phyloP scores from a whole-genome alignment of 2,329 filamentous ascomycete genomes.

The Aureobasidium zeae region DNA sequence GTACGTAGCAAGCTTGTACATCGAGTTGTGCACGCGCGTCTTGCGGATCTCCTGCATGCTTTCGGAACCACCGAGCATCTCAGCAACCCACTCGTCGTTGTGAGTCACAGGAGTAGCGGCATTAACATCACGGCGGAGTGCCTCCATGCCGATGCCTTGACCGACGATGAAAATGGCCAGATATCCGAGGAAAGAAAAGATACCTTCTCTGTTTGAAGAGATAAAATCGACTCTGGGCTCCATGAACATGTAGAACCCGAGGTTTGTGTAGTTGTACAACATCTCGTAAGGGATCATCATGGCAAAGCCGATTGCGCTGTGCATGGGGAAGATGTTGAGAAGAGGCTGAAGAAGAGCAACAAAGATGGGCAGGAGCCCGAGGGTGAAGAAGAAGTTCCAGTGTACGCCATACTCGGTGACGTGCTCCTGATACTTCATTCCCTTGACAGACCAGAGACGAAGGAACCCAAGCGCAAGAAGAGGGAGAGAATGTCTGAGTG shows the following conservation, averaged over 20 bases:
- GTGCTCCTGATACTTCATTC: conserved; percentile 91
- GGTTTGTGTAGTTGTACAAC: conserved; percentile 62
- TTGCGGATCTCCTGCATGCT: conserved; percentile 14
- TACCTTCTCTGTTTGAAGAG: conserved; percentile 84
- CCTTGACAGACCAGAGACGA: conserved; percentile 81
- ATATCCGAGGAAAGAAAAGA: conserved; percentile 93
- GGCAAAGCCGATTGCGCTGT: conserved; percentile 62
- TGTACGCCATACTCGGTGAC: conserved; percentile 96
- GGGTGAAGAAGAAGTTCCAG: conserved; percentile 99
- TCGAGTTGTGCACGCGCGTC: conserved; percentile 18
- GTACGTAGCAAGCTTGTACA: conserved; percentile 51
- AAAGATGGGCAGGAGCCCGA: conserved; percentile 80
- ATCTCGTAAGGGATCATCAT: conserved; percentile 65
- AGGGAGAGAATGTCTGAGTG: conserved; percentile 72
- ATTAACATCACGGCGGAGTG: conserved; percentile 52
- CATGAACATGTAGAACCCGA: conserved; percentile 74
- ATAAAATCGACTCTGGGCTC: conserved; percentile 70
- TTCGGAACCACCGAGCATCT: conserved; percentile 24
- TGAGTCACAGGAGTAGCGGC: conserved; percentile 24
- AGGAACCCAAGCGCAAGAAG: conserved; percentile 71
- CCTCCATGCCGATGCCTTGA: conserved; percentile 69
- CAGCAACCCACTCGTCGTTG: conserved; percentile 30
- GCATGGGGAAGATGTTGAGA: conserved; percentile 63
- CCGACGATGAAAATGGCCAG: conserved; percentile 89
- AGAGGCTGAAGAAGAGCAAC: conserved; percentile 72